Percentiles rank a stretch among this genome's conserved stretches.
phyloP scores from a whole-genome alignment of 1,284 basidiomycete species.

The Sporisorium exsertum region DNA sequence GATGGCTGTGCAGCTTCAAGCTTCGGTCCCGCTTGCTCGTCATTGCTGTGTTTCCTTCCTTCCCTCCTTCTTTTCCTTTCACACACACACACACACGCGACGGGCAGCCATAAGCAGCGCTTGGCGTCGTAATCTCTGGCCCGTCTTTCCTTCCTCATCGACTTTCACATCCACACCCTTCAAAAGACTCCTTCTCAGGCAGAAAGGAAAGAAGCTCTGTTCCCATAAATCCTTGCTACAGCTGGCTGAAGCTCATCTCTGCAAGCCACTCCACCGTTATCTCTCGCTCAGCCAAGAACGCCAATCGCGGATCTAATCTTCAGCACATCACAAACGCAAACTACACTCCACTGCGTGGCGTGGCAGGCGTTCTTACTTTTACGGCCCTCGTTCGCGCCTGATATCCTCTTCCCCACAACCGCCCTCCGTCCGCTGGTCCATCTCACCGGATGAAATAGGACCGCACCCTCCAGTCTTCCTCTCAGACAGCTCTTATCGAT shows the following conservation, averaged over 20 bases:
- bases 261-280: conserved; percentile 2
- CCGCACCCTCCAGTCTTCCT: not conserved
- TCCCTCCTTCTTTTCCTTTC: not conserved
- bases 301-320: not conserved
- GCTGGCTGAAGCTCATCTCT: conserved; percentile 21
- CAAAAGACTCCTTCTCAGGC: conserved; percentile 16
- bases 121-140: not conserved
- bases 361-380: not conserved
- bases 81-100: not conserved
- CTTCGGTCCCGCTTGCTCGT: not conserved
- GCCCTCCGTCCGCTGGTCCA: no score
- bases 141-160: not conserved
- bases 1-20: not conserved
- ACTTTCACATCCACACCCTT: not conserved
- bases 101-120: not conserved
- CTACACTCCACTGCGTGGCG: not conserved
- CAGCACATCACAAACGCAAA: not conserved
- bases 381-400: not conserved
- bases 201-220: conserved; percentile 12
- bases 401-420: not conserved
- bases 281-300: conserved; percentile 11
- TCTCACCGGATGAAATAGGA: conserved; percentile 21
- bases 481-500: not conserved
- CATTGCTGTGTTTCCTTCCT: not conserved
- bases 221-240: conserved; percentile 7